Base-by-base conservation (phyloP, 495 filamentous ascomycete species). In the Annulohypoxylon nitens region DNA sequence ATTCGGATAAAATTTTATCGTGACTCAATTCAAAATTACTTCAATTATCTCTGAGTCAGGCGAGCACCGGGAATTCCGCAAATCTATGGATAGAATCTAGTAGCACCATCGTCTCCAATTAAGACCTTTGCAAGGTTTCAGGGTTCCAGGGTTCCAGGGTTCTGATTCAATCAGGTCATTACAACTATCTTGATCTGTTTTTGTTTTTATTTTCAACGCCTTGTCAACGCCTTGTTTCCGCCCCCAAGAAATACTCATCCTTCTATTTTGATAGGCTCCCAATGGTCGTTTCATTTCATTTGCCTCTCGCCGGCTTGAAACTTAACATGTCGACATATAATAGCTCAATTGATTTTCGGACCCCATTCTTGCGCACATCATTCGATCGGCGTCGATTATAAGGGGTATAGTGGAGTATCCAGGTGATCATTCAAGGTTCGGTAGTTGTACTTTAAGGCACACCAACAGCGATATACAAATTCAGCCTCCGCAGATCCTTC, bases 241-340 rank as follows among this genome's bases (percentile, higher is more conserved):
- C 71, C 71, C 71, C 71, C 66, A 74, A 65, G 3, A 43, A 2
- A 10, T 1, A n/a, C 20, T 18, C 2, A 18, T 33, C 10, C 39
- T 33, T 8, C 12, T n/a, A 30, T 23, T 23, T 23, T 39, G 20
- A 47, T 67, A 58, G 14, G 39, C 30, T 61, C 14, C n/a, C 2
- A 16, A 6, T 47, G 12, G 33, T 34, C 48, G 71, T 74, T 74
- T 74, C 71, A 74, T 64, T 25, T 36, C n/a, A 7, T 67, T 67
- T 39, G 67, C 67, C 67, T 67, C 71, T 34, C 45, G 43, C 36
- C 50, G 60, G 47, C 55, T 30, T 47, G 55, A 63, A 50, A 37
- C 53, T 70, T 55, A 30, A 45, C 7, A 48, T 53, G 14, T 14
- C 20, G 30, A 30, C 18, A 18, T 64, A 69, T 55, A 57, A 69